phyloP scores from a whole-genome alignment of 257 asterid genomes.

The Solanum chiquidenum region DNA sequence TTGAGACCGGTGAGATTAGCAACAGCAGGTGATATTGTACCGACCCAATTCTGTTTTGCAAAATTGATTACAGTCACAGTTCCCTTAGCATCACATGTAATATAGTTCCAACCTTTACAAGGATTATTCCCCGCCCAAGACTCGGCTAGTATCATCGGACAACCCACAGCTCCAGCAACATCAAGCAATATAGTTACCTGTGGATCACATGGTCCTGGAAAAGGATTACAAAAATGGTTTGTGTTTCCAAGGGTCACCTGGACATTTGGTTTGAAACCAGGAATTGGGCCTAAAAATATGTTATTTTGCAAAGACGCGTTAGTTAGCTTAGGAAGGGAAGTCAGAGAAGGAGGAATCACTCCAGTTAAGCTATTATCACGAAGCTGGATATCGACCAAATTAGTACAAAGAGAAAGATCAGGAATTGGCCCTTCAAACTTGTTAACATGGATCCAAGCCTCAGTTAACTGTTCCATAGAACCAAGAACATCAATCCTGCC shows the following conservation, averaged over 20 bases:
- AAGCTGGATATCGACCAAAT: slow-evolving; percentile 41
- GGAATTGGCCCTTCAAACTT: slow-evolving; percentile 60
- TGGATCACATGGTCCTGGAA: slow-evolving; percentile 60
- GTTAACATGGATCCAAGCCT: slow-evolving; percentile 64
- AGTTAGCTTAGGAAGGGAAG: slow-evolving; percentile 37
- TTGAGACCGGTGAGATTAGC: slow-evolving; percentile 40
- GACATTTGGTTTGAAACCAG: slow-evolving; percentile 27
- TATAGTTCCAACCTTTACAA: slow-evolving; percentile 45
- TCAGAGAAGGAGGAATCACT: slow-evolving; percentile 48
- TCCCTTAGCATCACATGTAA: slow-evolving; percentile 44
- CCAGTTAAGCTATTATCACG: slow-evolving; percentile 70
- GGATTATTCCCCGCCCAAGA: slow-evolving; percentile 75
- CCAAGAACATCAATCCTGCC: slow-evolving; percentile 49
- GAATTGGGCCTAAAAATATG: slow-evolving; percentile 63
- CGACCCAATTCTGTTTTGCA: slow-evolving; percentile 40
- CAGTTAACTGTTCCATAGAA: slow-evolving; percentile 30
- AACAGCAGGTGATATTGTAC: slow-evolving; percentile 49
- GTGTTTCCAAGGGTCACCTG: slow-evolving; percentile 29
- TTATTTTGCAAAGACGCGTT: slow-evolving; percentile 47
- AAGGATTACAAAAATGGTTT: slow-evolving; percentile 45
- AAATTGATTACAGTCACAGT: slow-evolving; percentile 45
- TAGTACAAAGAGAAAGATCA: slow-evolving; percentile 46
- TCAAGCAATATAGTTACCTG: slow-evolving; percentile 58
- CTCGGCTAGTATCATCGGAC: slow-evolving; percentile 45
- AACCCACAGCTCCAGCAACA: slow-evolving; percentile 36